phyloP scores from a whole-genome alignment of 208 protist genomes.

The Angomonas deanei region DNA sequence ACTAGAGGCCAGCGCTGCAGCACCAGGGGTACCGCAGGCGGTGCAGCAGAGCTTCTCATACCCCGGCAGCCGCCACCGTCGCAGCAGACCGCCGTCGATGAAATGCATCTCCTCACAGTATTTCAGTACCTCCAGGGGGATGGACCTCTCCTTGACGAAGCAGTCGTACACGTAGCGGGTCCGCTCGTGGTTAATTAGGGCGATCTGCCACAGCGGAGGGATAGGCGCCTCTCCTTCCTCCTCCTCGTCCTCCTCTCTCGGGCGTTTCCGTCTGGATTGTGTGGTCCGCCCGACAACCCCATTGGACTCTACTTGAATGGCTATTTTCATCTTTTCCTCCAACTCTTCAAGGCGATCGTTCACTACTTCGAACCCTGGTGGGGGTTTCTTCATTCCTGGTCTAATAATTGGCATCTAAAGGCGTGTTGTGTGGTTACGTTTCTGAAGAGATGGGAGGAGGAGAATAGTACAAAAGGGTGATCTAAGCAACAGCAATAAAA shows the following conservation, averaged over 20 bases:
- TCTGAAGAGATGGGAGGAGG: background rate
- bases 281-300: conserved; percentile 44
- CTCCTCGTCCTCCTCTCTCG: background rate
- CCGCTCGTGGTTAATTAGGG: conserved; percentile 72
- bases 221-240: conserved; percentile 13
- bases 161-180: conserved; percentile 79
- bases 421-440: background rate
- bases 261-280: background rate
- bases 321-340: conserved; percentile 65
- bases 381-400: conserved; percentile 77
- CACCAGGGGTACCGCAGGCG: conserved; percentile 66
- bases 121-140: conserved; percentile 64
- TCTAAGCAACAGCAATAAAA: background rate
- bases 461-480: too few species aligned
- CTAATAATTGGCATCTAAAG: conserved; percentile 63
- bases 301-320: conserved; percentile 54
- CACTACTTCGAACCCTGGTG: conserved; percentile 68
- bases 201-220: conserved; percentile 75
- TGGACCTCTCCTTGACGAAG: conserved; percentile 34
- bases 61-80: conserved; percentile 72
- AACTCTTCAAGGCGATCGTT: conserved; percentile 56
- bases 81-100: conserved; percentile 67
- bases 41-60: conserved; percentile 85
- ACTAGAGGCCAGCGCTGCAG: conserved; percentile 45
- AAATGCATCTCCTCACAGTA: conserved; percentile 87